These are phyloP conservation scores for Escallonia herrerae DNA, from an alignment of 129 eudicot genomes.

Conservation along the genomic window DNA sequence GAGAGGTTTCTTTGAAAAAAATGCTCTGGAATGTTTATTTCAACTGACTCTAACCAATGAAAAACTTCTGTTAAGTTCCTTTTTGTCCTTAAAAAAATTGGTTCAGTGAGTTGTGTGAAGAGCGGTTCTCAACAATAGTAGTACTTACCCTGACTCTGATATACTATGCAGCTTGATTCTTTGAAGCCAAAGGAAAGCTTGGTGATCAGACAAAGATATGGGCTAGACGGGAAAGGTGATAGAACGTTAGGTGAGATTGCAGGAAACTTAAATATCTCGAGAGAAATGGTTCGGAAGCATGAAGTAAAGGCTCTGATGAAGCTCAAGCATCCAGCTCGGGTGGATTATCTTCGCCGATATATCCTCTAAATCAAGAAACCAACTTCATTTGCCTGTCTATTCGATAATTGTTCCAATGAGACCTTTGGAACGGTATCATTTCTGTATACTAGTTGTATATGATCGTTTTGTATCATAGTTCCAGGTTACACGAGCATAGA, in stretches of 20 bases:
- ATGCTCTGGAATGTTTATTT: too few species aligned
- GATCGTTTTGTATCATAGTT: slow-evolving; percentile 33
- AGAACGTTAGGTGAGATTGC: slow-evolving; percentile 94
- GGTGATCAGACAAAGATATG: slow-evolving; percentile 95
- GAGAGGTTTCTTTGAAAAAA: too few species aligned
- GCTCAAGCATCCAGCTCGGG: slow-evolving; percentile 91
- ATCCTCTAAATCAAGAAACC: slow-evolving; percentile 28
- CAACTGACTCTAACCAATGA: too few species aligned
- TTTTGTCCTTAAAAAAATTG: too few species aligned
- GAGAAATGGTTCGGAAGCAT: slow-evolving; percentile 96
- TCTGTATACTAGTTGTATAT: slow-evolving; percentile 18
- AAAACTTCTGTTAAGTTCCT: too few species aligned
- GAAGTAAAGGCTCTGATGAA: slow-evolving; percentile 97
- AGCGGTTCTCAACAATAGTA: too few species aligned
- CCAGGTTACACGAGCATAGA: slow-evolving; percentile 28
- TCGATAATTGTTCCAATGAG: slow-evolving; percentile 17
- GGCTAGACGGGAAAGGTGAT: slow-evolving; percentile 91
- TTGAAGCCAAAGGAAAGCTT: slow-evolving; percentile 91
- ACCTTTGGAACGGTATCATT: neutral
- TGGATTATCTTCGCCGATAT: slow-evolving; percentile 78
- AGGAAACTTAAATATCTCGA: slow-evolving; percentile 80
- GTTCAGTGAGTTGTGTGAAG: too few species aligned
- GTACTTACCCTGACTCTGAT: too few species aligned
- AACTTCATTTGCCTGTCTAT: slow-evolving; percentile 4
- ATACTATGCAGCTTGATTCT: slow-evolving; percentile 71